Evolutionary conservation across 2,329 filamentous ascomycete species (phyloP).

Genomic region (Rachicladosporium sp.): DNA sequence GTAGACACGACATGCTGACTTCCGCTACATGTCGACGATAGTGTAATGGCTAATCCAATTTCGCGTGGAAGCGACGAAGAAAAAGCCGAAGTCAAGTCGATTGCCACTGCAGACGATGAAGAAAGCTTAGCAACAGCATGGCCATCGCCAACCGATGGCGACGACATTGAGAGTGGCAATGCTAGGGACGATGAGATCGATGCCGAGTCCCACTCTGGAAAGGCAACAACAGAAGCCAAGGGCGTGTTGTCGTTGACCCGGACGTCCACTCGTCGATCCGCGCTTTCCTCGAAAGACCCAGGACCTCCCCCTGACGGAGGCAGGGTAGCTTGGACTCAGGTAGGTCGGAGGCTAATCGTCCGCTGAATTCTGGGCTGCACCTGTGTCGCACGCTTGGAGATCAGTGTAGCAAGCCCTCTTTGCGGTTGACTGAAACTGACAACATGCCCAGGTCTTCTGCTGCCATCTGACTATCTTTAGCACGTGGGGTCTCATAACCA

Average conservation of each 20-base stretch:
- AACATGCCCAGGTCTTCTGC: slow-evolving; percentile 13
- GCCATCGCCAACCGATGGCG: slow-evolving; percentile 5
- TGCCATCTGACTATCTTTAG: slow-evolving; percentile 22
- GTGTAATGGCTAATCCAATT: too few relatives aligned
- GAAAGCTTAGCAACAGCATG: slow-evolving; percentile 3
- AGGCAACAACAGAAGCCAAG: neutral
- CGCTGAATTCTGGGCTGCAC: too few relatives aligned
- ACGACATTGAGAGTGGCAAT: slow-evolving; percentile 1
- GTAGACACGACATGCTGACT: too few relatives aligned
- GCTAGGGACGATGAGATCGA: neutral
- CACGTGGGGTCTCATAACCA: slow-evolving; percentile 17
- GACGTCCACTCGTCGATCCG: slow-evolving; percentile 15
- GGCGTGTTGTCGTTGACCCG: slow-evolving; percentile 6
- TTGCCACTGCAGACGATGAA: slow-evolving; percentile 1
- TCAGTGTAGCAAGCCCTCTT: too few relatives aligned
- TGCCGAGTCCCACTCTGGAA: neutral
- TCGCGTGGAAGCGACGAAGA: neutral
- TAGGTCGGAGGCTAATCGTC: too few relatives aligned
- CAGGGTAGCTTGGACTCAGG: slow-evolving; percentile 24
- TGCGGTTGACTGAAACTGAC: too few relatives aligned
- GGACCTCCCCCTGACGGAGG: slow-evolving; percentile 34
- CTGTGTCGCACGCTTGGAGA: too few relatives aligned
- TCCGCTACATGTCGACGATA: too few relatives aligned
- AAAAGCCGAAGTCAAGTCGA: neutral
- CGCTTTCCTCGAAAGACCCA: slow-evolving; percentile 18